Percentiles rank a stretch among this genome's conserved stretches.
phyloP scores from a whole-genome alignment of 352 stramenopile genomes.

The Globisporangium emineosum region DNA sequence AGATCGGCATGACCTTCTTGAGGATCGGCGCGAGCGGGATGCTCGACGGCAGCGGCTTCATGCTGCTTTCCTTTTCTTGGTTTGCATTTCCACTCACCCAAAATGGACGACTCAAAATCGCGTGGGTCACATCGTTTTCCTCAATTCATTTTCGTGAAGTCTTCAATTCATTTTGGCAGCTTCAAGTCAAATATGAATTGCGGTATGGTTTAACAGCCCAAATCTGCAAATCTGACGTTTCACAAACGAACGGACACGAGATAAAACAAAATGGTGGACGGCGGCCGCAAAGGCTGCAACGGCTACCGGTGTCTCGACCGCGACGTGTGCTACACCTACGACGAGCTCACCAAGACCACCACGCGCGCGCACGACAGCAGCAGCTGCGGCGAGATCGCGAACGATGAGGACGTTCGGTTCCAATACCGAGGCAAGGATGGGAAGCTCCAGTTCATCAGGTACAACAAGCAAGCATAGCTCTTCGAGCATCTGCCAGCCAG shows the following conservation, averaged over 20 bases:
- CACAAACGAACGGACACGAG: not conserved
- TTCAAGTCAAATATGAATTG: conserved; percentile 22
- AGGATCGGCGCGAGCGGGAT: conserved; percentile 72
- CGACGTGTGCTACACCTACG: conserved; percentile 57
- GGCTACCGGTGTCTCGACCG: conserved; percentile 61
- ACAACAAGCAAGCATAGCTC: not conserved
- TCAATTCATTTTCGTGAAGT: conserved; percentile 10
- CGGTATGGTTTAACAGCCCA: not conserved
- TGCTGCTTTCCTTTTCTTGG: conserved; percentile 14
- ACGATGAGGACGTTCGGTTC: conserved; percentile 32
- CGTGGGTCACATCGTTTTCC: conserved; percentile 5
- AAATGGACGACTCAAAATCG: too few species aligned
- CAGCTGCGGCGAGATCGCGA: conserved; percentile 28
- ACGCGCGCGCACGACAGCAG: conserved; percentile 34
- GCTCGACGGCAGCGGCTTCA: conserved; percentile 24
- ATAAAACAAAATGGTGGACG: conserved; percentile 13
- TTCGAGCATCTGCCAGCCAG: not conserved
- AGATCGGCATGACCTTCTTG: conserved; percentile 80
- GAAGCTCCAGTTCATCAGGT: conserved; percentile 37
- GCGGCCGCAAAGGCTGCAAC: conserved; percentile 20
- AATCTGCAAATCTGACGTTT: not conserved
- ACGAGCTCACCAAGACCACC: conserved; percentile 35
- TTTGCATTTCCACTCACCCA: conserved; percentile 4
- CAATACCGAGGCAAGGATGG: conserved; percentile 35
- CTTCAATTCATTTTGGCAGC: conserved; percentile 4